phyloP scores from a whole-genome alignment of 257 asterid species.

The Nicotiana undulata region DNA sequence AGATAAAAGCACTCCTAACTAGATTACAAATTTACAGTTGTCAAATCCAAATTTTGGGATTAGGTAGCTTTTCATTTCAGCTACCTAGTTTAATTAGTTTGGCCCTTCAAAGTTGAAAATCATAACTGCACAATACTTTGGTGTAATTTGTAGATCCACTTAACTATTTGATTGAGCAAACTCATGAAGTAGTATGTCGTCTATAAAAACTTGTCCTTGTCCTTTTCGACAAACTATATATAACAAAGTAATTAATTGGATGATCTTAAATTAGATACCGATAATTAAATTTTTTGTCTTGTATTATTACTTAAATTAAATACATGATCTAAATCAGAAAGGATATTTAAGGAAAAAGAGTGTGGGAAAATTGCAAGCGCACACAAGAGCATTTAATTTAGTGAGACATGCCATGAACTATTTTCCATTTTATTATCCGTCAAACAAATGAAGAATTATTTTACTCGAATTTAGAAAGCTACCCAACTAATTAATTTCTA shows the following conservation, averaged over 20 bases:
- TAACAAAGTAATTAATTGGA: background rate
- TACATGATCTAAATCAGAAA: background rate
- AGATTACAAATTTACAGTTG: background rate
- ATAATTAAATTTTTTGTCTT: background rate
- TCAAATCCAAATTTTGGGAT: background rate
- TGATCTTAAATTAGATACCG: background rate
- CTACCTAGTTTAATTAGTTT: background rate
- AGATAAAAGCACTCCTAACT: background rate
- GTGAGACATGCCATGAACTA: background rate
- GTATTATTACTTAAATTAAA: no score
- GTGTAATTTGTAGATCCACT: no score
- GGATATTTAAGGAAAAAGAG: background rate
- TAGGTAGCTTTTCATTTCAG: background rate
- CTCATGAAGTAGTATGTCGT: background rate
- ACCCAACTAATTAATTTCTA: background rate
- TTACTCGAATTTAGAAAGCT: background rate
- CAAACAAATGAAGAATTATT: background rate
- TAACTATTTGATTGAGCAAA: background rate
- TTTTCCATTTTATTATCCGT: no score
- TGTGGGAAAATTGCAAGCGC: background rate
- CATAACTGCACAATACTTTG: no score
- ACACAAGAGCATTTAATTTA: background rate
- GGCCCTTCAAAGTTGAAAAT: no score
- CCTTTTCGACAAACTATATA: background rate
- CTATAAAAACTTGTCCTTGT: background rate